phyloP scores from a whole-genome alignment of 148 eudicot genomes.

The Euryodendron excelsum region DNA sequence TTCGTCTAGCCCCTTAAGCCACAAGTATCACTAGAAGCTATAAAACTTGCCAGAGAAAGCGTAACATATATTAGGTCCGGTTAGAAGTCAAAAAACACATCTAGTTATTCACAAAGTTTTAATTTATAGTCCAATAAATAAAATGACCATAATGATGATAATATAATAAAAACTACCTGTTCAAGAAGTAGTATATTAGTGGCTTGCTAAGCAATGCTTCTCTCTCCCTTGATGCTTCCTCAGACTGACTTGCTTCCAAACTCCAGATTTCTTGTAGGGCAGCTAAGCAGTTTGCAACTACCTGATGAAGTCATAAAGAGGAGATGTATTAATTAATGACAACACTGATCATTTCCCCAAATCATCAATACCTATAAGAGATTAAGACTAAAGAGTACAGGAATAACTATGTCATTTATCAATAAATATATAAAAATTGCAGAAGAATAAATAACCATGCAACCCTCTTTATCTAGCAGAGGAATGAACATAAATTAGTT shows the following conservation, averaged over 20 bases:
- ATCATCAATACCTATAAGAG: not conserved
- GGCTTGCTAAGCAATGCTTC: constrained; percentile 91
- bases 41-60: constrained; percentile 1
- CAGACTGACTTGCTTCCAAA: constrained; percentile 80
- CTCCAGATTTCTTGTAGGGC: constrained; percentile 97
- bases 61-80: not conserved
- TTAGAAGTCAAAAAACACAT: not conserved
- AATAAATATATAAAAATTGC: too few relatives aligned
- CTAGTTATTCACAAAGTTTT: not conserved
- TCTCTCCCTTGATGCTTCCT: constrained; percentile 88
- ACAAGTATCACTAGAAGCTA: not conserved
- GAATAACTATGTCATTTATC: too few relatives aligned
- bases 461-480: not conserved
- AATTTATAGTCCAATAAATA: not conserved
- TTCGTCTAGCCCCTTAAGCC: not conserved
- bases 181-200: constrained; percentile 65
- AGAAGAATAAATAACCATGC: not conserved
- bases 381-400: not conserved
- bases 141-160: too few relatives aligned
- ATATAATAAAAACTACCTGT: constrained; percentile 63
- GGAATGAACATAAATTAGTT: not conserved
- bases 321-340: not conserved
- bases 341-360: not conserved
- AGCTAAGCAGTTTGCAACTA: constrained; percentile 86
- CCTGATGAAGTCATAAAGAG: constrained; percentile 42